Evolutionary conservation across 2,329 filamentous ascomycete genomes (phyloP).

Genomic region (Davidsoniella virescens): DNA sequence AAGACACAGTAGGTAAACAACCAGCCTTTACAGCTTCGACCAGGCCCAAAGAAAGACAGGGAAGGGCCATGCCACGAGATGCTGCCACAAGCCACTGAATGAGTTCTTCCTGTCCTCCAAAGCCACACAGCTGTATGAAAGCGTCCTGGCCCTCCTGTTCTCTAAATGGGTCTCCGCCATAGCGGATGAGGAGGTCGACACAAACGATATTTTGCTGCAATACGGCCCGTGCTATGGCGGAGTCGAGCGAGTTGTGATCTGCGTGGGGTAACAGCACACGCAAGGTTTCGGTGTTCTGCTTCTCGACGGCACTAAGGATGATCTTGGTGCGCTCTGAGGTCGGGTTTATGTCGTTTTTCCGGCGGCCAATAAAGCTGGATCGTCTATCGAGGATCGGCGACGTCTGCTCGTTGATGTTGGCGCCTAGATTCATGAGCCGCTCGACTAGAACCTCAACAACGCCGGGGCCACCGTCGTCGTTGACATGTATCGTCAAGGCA

Average conservation of each 20-base stretch:
- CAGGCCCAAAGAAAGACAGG: constrained; percentile 33
- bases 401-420: constrained; percentile 30
- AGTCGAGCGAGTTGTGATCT: constrained; percentile 33
- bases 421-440: constrained; percentile 32
- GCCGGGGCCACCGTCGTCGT: constrained; percentile 32
- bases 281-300: constrained; percentile 35
- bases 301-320: constrained; percentile 33
- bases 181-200: constrained; percentile 31
- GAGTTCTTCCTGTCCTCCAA: constrained; percentile 29
- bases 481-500: constrained; percentile 32
- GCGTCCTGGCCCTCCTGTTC: constrained; percentile 34
- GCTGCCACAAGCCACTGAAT: constrained; percentile 33
- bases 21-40: constrained; percentile 33
- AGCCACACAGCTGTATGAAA: constrained; percentile 34
- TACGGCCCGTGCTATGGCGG: constrained; percentile 32
- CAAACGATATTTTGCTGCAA: constrained; percentile 27
- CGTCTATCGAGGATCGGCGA: constrained; percentile 23
- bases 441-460: constrained; percentile 39
- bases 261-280: constrained; percentile 37
- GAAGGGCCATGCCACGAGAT: constrained; percentile 27
- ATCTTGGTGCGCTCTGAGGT: constrained; percentile 33
- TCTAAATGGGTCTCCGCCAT: constrained; percentile 33
- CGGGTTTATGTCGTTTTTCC: constrained; percentile 26
- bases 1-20: constrained; percentile 32
- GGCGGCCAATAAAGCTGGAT: constrained; percentile 29